Percentiles rank a stretch among this genome's conserved stretches.
Conservation (phyloP, 2,329 filamentous ascomycete species). For the Penicillium sp. region DNA sequence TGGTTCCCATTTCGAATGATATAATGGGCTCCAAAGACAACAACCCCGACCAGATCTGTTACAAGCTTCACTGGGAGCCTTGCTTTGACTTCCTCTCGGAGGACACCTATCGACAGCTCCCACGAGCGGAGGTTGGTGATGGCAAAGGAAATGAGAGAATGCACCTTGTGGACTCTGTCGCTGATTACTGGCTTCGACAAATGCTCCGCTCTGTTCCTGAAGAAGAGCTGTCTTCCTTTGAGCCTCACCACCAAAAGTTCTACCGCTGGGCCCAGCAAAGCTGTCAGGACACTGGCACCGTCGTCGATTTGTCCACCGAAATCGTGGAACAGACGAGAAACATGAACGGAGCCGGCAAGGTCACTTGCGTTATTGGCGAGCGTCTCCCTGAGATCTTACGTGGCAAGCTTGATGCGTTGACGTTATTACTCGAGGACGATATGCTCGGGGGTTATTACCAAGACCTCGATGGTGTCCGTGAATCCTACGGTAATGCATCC, state of each 20-base stretch:
- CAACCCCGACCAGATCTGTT: constrained; percentile 14
- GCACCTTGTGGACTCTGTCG: constrained; percentile 11
- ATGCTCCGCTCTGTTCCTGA: constrained; percentile 12
- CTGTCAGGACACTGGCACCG: constrained; percentile 2
- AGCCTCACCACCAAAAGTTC: constrained; percentile 16
- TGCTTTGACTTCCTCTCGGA: constrained; percentile 21
- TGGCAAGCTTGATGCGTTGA: constrained; percentile 26
- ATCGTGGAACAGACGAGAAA: constrained; percentile 10
- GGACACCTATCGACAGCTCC: constrained; percentile 12
- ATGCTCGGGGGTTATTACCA: constrained; percentile 22
- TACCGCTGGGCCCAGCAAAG: constrained; percentile 20
- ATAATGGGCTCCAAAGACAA: constrained; percentile 14
- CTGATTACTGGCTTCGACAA: constrained; percentile 14
- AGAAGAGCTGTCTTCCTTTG: constrained; percentile 6
- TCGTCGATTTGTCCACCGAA: constrained; percentile 3
- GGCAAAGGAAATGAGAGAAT: constrained; percentile 11
- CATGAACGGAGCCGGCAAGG: constrained; percentile 11
- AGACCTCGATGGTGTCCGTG: constrained; percentile 18
- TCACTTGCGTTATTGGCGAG: constrained; percentile 19
- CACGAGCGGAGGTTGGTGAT: constrained; percentile 10
- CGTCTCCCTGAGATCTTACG: constrained; percentile 21
- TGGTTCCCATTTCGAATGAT: constrained; percentile 17
- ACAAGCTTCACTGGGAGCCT: constrained; percentile 20
- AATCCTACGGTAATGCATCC: constrained; percentile 19
- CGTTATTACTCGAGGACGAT: constrained; percentile 26